Evolutionary conservation across 768 basidiomycete genomes (phyloP).

Genomic region (Mycena haematopus): DNA sequence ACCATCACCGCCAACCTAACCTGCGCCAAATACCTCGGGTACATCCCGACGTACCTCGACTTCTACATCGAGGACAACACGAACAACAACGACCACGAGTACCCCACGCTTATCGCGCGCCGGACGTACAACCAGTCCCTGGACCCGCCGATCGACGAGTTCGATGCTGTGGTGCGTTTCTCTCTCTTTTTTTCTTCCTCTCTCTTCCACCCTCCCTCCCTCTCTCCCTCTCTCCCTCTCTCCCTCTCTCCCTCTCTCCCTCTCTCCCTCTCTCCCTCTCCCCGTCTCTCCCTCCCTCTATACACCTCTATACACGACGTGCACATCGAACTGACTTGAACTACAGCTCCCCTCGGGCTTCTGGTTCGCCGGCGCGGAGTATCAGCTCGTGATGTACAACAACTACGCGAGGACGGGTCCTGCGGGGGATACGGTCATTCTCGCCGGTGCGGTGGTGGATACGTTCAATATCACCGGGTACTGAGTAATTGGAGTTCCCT

Average conservation of each 20-base stretch:
- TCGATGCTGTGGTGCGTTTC: constrained; percentile 12
- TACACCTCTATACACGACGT: too few relatives aligned
- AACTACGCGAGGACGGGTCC: constrained; percentile 10
- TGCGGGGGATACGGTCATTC: constrained; percentile 9
- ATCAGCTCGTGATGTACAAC: constrained; percentile 14
- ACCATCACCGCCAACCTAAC: constrained; percentile 12
- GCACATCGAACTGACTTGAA: background rate
- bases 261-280: too few relatives aligned
- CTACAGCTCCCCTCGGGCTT: constrained; percentile 10
- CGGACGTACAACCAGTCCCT: constrained; percentile 10
- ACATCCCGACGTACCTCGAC: constrained; percentile 19
- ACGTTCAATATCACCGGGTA: constrained; percentile 18
- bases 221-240: too few relatives aligned
- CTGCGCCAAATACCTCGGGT: constrained; percentile 17
- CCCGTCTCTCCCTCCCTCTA: too few relatives aligned
- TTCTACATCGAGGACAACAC: constrained; percentile 14
- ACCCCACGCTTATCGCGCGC: constrained; percentile 9
- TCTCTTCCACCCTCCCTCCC: too few relatives aligned
- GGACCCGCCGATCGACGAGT: constrained; percentile 4
- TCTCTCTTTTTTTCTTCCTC: too few relatives aligned
- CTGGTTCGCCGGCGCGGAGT: constrained; percentile 17
- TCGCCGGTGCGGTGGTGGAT: constrained; percentile 4
- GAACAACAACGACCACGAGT: constrained; percentile 14
- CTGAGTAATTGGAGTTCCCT: too few relatives aligned
- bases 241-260: too few relatives aligned